Conservation (phyloP, 495 filamentous ascomycete species). For the Aspergillus olivimuriae region DNA sequence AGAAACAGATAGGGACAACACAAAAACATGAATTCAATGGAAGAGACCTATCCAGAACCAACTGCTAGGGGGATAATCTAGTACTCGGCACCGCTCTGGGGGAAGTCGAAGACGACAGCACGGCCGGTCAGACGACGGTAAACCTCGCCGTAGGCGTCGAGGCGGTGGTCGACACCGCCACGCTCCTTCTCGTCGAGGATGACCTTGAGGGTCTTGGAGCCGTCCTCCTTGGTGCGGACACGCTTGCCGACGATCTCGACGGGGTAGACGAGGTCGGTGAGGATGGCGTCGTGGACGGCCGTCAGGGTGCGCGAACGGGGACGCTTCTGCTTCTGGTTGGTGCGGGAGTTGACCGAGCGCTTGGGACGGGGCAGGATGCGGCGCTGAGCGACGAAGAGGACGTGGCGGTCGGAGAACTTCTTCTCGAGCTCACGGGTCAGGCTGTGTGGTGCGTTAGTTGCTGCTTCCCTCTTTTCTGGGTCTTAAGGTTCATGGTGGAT, state of each 20-base stretch:
- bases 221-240: slow-evolving; percentile 91
- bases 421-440: slow-evolving; percentile 99
- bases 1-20: slow-evolving; percentile 1
- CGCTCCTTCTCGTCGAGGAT: slow-evolving; percentile 99
- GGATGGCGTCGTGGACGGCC: slow-evolving; percentile 94
- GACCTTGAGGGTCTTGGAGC: slow-evolving; percentile 95
- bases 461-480: slow-evolving; percentile 7
- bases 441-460: slow-evolving; percentile 40
- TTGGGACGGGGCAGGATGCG: slow-evolving; percentile 97
- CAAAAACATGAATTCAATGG: slow-evolving; percentile 14
- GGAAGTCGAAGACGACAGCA: slow-evolving; percentile 94
- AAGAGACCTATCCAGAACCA: slow-evolving; percentile 8
- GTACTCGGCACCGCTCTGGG: slow-evolving; percentile 75
- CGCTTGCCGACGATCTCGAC: slow-evolving; percentile 99
- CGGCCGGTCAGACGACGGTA: slow-evolving; percentile 95
- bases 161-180: slow-evolving; percentile 94
- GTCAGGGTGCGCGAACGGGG: slow-evolving; percentile 95
- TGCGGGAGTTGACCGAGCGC: slow-evolving; percentile 89
- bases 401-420: slow-evolving; percentile 99
- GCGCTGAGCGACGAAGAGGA: slow-evolving; percentile 96
- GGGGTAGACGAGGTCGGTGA: slow-evolving; percentile 93
- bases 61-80: too few relatives aligned
- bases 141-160: slow-evolving; percentile 98
- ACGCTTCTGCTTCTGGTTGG: slow-evolving; percentile 93
- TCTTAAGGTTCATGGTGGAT: slow-evolving; percentile 5